Evolutionary conservation across 169 alveolate genomes (phyloP).

Genomic region (Plasmodium coatneyi): DNA sequence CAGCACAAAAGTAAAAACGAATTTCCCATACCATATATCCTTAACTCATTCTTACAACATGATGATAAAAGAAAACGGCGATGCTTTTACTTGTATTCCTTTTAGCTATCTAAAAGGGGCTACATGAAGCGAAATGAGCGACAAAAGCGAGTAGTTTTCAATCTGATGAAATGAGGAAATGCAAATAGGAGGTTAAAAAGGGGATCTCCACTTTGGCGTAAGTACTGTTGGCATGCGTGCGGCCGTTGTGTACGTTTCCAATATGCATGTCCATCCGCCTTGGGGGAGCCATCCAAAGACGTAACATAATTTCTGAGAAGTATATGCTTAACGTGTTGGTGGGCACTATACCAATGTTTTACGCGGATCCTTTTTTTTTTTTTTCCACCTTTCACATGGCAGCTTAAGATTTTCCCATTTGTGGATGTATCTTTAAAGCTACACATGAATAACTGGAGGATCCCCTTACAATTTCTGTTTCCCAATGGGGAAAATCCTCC

Average conservation of each 20-base stretch:
- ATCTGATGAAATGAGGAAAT: constrained; percentile 54
- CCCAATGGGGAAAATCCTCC: neutral
- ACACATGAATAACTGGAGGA: neutral
- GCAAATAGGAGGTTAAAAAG: neutral
- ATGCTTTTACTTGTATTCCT: constrained; percentile 18
- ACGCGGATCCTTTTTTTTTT: neutral
- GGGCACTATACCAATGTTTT: neutral
- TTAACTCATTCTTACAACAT: neutral
- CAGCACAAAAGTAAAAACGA: neutral
- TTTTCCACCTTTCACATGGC: neutral
- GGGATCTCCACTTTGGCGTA: neutral
- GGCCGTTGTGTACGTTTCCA: neutral
- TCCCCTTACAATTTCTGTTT: neutral
- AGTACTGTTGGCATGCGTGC: neutral
- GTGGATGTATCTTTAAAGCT: neutral
- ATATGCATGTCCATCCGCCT: neutral
- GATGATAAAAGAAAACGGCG: constrained; percentile 67
- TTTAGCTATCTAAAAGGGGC: constrained; percentile 13
- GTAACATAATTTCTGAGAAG: neutral
- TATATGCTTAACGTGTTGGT: neutral
- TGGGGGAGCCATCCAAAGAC: neutral
- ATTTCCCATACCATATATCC: neutral
- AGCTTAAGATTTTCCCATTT: neutral
- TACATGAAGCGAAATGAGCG: constrained; percentile 64
- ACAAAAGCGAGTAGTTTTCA: constrained; percentile 77